phyloP scores from a whole-genome alignment of 106 monocot genomes.

The Dendrobium officinale region DNA sequence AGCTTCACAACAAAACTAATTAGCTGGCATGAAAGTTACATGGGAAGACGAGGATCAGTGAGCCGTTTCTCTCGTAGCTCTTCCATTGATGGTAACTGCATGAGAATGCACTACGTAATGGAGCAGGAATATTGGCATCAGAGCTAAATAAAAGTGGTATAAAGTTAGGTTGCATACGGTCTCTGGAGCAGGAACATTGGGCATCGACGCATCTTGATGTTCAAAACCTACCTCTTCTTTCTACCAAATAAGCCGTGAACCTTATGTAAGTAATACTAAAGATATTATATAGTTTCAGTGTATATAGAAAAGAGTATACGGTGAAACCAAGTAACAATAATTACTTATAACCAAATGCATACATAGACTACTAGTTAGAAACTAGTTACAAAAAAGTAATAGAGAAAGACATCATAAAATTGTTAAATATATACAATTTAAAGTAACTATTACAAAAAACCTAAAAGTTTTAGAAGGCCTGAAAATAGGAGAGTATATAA shows the following conservation, averaged over 20 bases:
- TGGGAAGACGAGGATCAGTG: slow-evolving; percentile 88
- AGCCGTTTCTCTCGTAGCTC: slow-evolving; percentile 64
- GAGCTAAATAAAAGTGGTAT: not conserved
- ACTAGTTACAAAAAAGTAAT: no score
- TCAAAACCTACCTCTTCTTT: slow-evolving; percentile 82
- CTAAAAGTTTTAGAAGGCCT: no score
- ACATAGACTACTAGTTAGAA: no score
- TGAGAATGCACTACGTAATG: slow-evolving; percentile 7
- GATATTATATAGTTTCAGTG: not conserved
- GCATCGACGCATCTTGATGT: slow-evolving; percentile 70
- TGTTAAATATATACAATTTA: not conserved
- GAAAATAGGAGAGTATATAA: not conserved
- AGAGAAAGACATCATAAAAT: no score
- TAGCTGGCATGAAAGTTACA: slow-evolving; percentile 34
- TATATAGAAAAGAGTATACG: not conserved
- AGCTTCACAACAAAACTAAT: not conserved
- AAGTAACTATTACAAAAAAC: not conserved
- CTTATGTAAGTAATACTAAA: not conserved
- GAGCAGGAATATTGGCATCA: not conserved
- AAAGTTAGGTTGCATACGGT: slow-evolving; percentile 21
- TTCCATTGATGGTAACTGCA: slow-evolving; percentile 81
- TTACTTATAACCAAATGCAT: no score
- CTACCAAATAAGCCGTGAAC: slow-evolving; percentile 26
- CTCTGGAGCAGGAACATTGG: slow-evolving; percentile 75
- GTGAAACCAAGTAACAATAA: not conserved